Percentiles rank a stretch among this genome's conserved stretches.
Conservation (phyloP, 805 yeast genomes). For the Lipomyces anomalus region DNA sequence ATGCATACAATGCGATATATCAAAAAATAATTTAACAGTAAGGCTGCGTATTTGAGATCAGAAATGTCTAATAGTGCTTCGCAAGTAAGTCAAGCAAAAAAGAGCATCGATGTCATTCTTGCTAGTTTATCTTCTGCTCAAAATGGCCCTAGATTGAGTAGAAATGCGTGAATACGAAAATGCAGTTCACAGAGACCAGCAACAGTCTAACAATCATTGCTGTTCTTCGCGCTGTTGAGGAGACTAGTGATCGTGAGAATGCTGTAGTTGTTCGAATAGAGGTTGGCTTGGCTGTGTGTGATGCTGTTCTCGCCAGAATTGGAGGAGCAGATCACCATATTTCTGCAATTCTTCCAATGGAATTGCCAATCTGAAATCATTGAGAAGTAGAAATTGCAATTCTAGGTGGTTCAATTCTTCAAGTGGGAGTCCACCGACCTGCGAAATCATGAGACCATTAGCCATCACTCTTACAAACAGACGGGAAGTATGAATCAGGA, state of each 20-base stretch:
- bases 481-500: not conserved
- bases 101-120: too few relatives aligned
- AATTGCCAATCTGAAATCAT: conserved; percentile 83
- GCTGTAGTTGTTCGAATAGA: not conserved
- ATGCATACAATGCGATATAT: not conserved
- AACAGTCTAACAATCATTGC: too few relatives aligned
- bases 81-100: too few relatives aligned
- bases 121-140: too few relatives aligned
- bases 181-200: too few relatives aligned
- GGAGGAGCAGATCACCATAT: conserved; percentile 77
- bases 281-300: not conserved
- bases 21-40: too few relatives aligned
- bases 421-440: conserved; percentile 81
- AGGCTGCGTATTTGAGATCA: too few relatives aligned
- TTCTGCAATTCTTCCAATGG: conserved; percentile 84
- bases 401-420: conserved; percentile 92
- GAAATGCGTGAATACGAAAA: too few relatives aligned
- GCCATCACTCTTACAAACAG: not conserved
- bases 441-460: conserved; percentile 30
- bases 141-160: too few relatives aligned
- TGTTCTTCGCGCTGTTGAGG: too few relatives aligned
- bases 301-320: conserved; percentile 57
- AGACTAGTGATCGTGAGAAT: too few relatives aligned
- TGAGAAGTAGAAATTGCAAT: conserved; percentile 73
- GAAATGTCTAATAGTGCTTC: too few relatives aligned